phyloP scores from a whole-genome alignment of 495 filamentous ascomycete species.

The Aspergillus bridgeri region DNA sequence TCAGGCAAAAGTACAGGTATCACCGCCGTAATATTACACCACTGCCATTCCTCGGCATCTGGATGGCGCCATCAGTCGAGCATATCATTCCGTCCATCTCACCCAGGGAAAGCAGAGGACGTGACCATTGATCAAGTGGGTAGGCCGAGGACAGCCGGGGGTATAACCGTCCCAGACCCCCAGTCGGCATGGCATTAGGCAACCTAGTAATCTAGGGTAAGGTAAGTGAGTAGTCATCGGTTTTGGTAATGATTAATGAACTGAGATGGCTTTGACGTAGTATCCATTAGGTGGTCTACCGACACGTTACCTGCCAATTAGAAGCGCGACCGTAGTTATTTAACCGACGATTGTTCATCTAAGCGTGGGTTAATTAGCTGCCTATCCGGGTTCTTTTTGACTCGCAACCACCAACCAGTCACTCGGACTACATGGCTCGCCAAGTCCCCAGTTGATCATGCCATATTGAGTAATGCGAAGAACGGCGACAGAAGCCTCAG shows the following conservation, averaged over 20 bases:
- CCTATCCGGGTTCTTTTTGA: background rate
- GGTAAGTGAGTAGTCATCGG: too few relatives aligned
- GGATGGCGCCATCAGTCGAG: background rate
- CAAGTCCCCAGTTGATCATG: background rate
- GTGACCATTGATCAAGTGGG: background rate
- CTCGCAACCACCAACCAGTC: background rate
- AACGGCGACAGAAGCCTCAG: background rate
- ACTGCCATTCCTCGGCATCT: background rate
- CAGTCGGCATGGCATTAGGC: too few relatives aligned
- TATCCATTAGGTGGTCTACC: background rate
- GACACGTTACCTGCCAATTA: too few relatives aligned
- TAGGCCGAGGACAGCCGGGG: background rate
- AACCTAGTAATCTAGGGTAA: too few relatives aligned
- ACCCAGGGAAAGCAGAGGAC: background rate
- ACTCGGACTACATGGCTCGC: background rate
- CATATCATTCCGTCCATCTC: background rate
- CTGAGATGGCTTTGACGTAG: background rate
- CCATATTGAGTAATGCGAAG: background rate
- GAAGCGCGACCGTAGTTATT: too few relatives aligned
- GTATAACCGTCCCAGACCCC: background rate
- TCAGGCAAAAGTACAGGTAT: background rate
- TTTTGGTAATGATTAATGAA: background rate
- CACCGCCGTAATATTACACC: too few relatives aligned
- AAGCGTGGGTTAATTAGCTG: background rate
- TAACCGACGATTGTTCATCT: too few relatives aligned